Evolutionary conservation across 345 rosid genomes (phyloP).

Genomic region (Dovyalis caffra): DNA sequence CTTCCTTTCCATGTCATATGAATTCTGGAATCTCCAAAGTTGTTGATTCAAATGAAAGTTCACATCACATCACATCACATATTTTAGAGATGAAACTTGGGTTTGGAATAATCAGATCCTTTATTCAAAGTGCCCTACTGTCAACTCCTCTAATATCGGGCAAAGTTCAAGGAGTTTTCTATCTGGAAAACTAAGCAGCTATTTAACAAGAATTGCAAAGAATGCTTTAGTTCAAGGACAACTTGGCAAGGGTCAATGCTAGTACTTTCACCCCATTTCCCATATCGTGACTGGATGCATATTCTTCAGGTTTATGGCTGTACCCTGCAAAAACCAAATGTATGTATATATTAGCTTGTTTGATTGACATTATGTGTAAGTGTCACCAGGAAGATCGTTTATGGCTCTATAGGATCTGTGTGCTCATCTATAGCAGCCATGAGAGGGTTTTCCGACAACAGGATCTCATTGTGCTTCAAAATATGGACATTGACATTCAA

Average conservation of each 20-base stretch:
- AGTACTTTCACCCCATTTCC: slow-evolving; percentile 80
- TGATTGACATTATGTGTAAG: background rate
- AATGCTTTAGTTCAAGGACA: slow-evolving; percentile 42
- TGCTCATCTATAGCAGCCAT: background rate
- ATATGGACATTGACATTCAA: background rate
- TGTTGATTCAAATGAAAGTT: too few species aligned
- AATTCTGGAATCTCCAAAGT: too few species aligned
- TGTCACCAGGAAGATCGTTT: background rate
- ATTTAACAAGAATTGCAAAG: background rate
- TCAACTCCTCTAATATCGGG: background rate
- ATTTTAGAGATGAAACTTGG: too few species aligned
- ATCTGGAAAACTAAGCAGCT: background rate
- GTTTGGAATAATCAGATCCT: too few species aligned
- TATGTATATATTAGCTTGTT: background rate
- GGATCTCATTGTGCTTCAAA: background rate
- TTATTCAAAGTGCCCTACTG: background rate
- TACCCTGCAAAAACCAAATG: slow-evolving; percentile 61
- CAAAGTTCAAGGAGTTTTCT: background rate
- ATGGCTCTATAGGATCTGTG: background rate
- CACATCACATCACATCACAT: too few species aligned
- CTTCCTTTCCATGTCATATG: too few species aligned
- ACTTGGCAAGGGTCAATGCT: slow-evolving; percentile 72
- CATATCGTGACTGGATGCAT: slow-evolving; percentile 59
- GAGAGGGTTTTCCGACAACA: background rate
- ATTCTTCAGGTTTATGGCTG: slow-evolving; percentile 95